Base-by-base conservation (phyloP, 2,329 filamentous ascomycete genomes). In the Aspergillus hortae region DNA sequence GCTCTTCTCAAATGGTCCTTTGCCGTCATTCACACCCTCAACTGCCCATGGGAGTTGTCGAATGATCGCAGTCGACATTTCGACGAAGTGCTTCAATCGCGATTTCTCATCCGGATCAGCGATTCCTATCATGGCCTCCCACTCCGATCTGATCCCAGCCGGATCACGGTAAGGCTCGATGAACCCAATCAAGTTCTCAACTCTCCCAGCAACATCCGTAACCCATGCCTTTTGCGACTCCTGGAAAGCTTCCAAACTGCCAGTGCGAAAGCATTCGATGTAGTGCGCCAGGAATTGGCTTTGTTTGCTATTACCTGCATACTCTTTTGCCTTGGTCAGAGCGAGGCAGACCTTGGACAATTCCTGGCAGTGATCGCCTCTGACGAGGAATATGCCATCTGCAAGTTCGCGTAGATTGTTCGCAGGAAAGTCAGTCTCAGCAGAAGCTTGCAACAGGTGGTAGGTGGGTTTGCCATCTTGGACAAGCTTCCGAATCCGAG, bases 111-210 rank as follows among this genome's bases (percentile, higher is more conserved):
- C 49, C 9, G 55, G 35, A 46, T 69, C 56, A 11, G 55, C 40
- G 19, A 69, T 57, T 7, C 57, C 51, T n/a, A 66, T 54, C 44
- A 81, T 77, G 10, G 76, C 78, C 63, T 79, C 74, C 73, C 75
- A 81, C 55, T 81, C 79, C 11, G 77, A 77, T 41, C 79, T 72
- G 21, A 78, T 75, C 17, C 79, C 79, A 50, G 78, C 74, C 4
- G 79, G 79, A 58, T 82, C 80, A 41, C 78, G 68, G 59, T 81
- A 81, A 0, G 78, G 78, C 62, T 81, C 78, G 48, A 80, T 74
- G 61, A 80, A 81, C 9, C 78, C 78, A 53, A 81, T 75, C 48
- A 80, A 77, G 11, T 68, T 74, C 64, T 80, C 79, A 6, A 81
- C 78, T 51, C 68, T 67, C 0, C 47, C 78, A 76, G 74, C 71